Conservation (phyloP, 177 flowering plant genomes). For the Tripterygium wilfordii region DNA sequence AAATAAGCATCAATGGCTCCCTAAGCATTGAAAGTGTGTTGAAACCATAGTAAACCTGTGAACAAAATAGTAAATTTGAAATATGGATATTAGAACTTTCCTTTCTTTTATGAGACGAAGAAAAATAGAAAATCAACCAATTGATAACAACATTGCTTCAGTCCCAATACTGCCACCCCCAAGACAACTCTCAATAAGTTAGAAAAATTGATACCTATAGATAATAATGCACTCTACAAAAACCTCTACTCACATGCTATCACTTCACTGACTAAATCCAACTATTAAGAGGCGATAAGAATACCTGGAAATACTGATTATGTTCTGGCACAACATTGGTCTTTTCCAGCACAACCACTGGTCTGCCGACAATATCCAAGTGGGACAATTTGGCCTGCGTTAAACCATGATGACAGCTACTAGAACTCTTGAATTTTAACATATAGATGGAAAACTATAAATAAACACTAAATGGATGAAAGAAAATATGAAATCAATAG, state of each 20-base stretch:
- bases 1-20: conserved; percentile 89
- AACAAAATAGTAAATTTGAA: background rate
- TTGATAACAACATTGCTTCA: too few species aligned
- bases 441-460: too few species aligned
- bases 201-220: too few species aligned
- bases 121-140: too few species aligned
- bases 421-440: too few species aligned
- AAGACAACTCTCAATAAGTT: too few species aligned
- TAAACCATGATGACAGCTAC: background rate
- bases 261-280: too few species aligned
- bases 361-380: conserved; percentile 85
- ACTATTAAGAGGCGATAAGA: background rate
- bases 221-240: too few species aligned
- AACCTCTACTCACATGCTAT: too few species aligned
- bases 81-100: too few species aligned
- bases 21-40: conserved; percentile 61
- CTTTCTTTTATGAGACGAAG: too few species aligned
- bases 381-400: conserved; percentile 76
- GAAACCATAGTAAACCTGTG: conserved; percentile 94
- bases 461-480: background rate
- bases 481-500: background rate
- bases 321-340: conserved; percentile 81
- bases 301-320: conserved; percentile 85
- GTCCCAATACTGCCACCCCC: too few species aligned
- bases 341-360: conserved; percentile 77